Percentiles rank a stretch among this genome's conserved stretches.
phyloP scores from a whole-genome alignment of 139 green algal species.

The Closterium sp. region DNA sequence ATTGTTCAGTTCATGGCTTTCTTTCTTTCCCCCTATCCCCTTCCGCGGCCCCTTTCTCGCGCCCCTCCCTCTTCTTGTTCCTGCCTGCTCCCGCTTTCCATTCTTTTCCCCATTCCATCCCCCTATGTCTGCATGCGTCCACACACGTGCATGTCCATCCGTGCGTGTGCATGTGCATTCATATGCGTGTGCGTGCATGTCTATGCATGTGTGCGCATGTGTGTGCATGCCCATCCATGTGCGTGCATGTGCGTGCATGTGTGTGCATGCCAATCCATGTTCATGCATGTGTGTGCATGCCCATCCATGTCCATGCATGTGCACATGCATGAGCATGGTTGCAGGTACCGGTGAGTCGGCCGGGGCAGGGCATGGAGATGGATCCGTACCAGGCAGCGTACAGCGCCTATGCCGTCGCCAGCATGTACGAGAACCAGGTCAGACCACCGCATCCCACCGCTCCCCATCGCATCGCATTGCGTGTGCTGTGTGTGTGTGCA shows the following conservation, averaged over 20 bases:
- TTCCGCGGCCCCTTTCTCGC: not conserved
- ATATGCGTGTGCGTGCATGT: no score
- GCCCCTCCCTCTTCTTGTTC: not conserved
- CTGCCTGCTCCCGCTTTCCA: not conserved
- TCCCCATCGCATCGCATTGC: not conserved
- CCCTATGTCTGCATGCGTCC: no score
- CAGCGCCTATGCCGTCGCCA: conserved; percentile 23
- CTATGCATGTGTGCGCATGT: no score
- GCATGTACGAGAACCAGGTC: conserved; percentile 34
- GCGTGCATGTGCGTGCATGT: no score
- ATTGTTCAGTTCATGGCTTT: no score
- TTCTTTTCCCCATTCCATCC: not conserved
- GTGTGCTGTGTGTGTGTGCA: no score
- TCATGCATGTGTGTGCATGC: no score
- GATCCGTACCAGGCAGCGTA: conserved; percentile 27
- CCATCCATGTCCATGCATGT: not conserved
- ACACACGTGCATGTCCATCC: not conserved
- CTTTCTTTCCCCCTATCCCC: not conserved
- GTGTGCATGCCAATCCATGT: no score
- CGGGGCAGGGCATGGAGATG: not conserved
- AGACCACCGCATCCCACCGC: not conserved
- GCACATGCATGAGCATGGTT: not conserved
- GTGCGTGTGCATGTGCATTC: not conserved
- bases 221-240: not conserved
- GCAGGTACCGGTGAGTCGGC: not conserved